Evolutionary conservation across 768 basidiomycete species (phyloP).

Genomic region (Rhodosporidiobolus odoratus): DNA sequence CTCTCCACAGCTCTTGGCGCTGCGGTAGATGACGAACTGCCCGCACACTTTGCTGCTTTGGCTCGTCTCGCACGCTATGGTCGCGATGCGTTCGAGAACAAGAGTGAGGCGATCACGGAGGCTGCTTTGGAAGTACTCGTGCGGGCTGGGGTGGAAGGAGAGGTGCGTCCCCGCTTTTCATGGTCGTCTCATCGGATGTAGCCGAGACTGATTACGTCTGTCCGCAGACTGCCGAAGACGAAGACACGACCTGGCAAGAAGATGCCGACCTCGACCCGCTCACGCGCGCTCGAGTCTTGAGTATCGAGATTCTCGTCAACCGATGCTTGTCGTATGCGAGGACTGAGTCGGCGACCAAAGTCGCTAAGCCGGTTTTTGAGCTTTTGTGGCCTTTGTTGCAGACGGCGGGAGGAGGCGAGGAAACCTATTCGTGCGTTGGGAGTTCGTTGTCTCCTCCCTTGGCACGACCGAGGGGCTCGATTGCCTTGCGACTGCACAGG

Average conservation of each 20-base stretch:
- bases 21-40: slow-evolving; percentile 54
- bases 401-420: slow-evolving; percentile 42
- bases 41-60: slow-evolving; percentile 66
- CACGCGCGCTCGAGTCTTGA: slow-evolving; percentile 65
- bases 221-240: slow-evolving; percentile 47
- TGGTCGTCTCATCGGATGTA: not conserved
- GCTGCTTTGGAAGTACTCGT: slow-evolving; percentile 53
- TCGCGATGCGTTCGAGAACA: slow-evolving; percentile 69
- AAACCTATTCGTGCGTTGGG: slow-evolving; percentile 51
- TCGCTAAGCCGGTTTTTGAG: slow-evolving; percentile 68
- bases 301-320: slow-evolving; percentile 75
- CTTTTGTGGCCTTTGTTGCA: slow-evolving; percentile 69
- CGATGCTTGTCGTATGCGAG: slow-evolving; percentile 66
- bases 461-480: not conserved
- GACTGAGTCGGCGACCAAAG: slow-evolving; percentile 56
- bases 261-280: slow-evolving; percentile 59
- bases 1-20: slow-evolving; percentile 57
- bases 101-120: slow-evolving; percentile 66
- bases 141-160: slow-evolving; percentile 28
- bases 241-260: slow-evolving; percentile 65
- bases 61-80: slow-evolving; percentile 65
- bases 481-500: slow-evolving; percentile 51
- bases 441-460: not conserved
- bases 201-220: too few species aligned
- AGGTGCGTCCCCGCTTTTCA: slow-evolving; percentile 31